These are phyloP conservation scores for Salvia splendens DNA, from an alignment of 257 asterid species.

Conservation along the genomic window DNA sequence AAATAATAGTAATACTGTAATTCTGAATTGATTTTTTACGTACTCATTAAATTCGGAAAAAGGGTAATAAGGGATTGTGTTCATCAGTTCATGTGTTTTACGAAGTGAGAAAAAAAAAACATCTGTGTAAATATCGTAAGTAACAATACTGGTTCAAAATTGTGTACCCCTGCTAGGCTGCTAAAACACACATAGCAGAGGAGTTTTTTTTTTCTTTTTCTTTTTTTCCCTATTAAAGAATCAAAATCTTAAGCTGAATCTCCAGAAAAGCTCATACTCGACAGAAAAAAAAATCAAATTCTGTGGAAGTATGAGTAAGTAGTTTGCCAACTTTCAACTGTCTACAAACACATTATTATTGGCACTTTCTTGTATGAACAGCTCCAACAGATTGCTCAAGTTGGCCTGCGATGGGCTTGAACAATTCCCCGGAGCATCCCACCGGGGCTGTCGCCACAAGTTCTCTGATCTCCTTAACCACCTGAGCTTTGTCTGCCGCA, in stretches of 20 bases:
- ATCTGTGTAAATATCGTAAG: too few species aligned
- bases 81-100: too few species aligned
- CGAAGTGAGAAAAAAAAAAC: too few species aligned
- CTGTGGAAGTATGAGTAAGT: slow-evolving; percentile 12
- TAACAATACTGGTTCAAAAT: too few species aligned
- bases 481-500: slow-evolving; percentile 79
- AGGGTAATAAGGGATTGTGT: too few species aligned
- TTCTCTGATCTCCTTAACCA: slow-evolving; percentile 58
- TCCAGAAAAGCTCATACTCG: not conserved
- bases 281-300: not conserved
- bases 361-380: slow-evolving; percentile 18
- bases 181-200: not conserved
- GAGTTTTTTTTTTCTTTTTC: not conserved
- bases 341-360: not conserved
- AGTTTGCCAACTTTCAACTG: slow-evolving; percentile 30
- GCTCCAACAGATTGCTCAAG: slow-evolving; percentile 16
- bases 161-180: too few species aligned
- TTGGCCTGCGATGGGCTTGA: slow-evolving; percentile 36
- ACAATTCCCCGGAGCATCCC: slow-evolving; percentile 55
- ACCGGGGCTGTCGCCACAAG: slow-evolving; percentile 51
- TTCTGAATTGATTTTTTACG: too few species aligned
- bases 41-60: too few species aligned
- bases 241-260: slow-evolving; percentile 4
- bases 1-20: too few species aligned
- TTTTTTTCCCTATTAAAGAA: not conserved